Evolutionary conservation across 2,329 filamentous ascomycete genomes (phyloP), one percentile per base, ranked within the genome.

Genomic region (Phialemonium atrogriseum): DNA sequence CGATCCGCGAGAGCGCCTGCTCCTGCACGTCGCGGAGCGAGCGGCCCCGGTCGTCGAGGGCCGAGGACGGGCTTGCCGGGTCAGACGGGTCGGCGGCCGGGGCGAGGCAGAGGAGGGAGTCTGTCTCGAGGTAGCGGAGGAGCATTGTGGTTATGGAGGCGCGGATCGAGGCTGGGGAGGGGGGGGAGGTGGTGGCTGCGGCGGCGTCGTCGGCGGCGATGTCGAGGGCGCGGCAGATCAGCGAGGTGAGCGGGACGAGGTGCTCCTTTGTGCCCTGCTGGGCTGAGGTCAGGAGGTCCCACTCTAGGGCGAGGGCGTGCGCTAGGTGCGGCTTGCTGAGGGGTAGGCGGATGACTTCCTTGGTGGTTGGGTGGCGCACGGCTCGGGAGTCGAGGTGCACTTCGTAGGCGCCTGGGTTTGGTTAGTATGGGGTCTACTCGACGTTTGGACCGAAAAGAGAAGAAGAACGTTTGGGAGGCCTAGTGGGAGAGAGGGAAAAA

Each of bases 81-180:
- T 70, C 60, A 18, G 63, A 55, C 24, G 76, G 59, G 21, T 65
- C 59, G 2, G 68, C 63, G 3, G 66, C 64, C 24, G 74, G 68
- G 15, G 70, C 86, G 84, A 87, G 94, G 70, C 89, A 96, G 2
- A 98, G 74, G 21, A 96, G 62, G 0, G 85, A 88, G 59, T 98
- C 91, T 1, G 91, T 96, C 47, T 87, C 79, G 16, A 98, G 71
- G 56, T 96, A 96, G 27, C 82, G 74, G 68, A 96, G 73, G 31
- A 91, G 61, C 41, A 76, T 79, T 12, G 63, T 66, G 11, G 81
- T 62, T 27, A 95, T 77, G 24, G 70, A 63, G 1, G 70, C 53
- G 21, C 88, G 71, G 22, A 82, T 67, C 15, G 66, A 62, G 11
- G 48, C 66, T n/a, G n/a, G n/a, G 8, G 57, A 42, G 0, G 52